phyloP scores from a whole-genome alignment of 306 rosid genomes.

The Cucumis sativus region DNA sequence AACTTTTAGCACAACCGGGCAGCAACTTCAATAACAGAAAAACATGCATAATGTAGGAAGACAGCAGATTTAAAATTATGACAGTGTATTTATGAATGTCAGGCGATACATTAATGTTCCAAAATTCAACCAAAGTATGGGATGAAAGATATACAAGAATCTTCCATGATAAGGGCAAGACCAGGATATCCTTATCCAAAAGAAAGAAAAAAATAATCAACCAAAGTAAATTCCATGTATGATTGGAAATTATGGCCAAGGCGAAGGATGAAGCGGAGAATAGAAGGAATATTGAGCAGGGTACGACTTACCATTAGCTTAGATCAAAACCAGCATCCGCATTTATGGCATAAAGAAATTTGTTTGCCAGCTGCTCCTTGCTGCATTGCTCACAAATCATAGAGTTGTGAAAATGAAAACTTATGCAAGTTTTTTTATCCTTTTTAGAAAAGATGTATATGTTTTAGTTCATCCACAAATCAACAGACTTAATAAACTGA shows the following conservation, averaged over 20 bases:
- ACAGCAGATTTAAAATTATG: neutral
- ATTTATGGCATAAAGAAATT: slow-evolving; percentile 78
- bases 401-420: neutral
- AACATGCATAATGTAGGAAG: neutral
- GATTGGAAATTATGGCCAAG: neutral
- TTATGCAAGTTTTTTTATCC: no score
- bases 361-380: slow-evolving; percentile 78
- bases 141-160: no score
- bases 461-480: no score
- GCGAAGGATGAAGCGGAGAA: neutral
- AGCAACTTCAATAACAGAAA: neutral
- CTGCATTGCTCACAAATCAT: slow-evolving; percentile 27
- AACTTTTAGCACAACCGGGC: neutral
- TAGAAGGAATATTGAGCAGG: neutral
- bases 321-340: slow-evolving; percentile 96
- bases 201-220: neutral
- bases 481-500: neutral
- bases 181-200: no score
- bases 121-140: neutral
- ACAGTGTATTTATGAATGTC: neutral
- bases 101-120: neutral
- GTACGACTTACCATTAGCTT: slow-evolving; percentile 45
- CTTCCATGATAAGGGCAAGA: no score
- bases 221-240: neutral
- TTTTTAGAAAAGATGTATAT: no score